These are phyloP conservation scores for Globisporangium alternatum DNA, from an alignment of 352 stramenopile species.

Conservation along the genomic window DNA sequence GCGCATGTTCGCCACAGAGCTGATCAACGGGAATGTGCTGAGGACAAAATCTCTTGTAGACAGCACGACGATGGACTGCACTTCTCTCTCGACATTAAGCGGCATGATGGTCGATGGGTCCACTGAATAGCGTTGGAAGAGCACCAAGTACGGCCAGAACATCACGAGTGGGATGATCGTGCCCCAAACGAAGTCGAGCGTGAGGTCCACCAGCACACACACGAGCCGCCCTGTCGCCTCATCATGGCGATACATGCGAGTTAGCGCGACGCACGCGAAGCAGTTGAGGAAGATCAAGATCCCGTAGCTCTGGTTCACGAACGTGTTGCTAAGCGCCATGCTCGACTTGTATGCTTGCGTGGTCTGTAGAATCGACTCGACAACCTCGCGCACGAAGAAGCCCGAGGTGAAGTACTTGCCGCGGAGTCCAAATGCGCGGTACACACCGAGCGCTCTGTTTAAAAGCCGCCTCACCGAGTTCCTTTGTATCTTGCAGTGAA, in stretches of 20 bases:
- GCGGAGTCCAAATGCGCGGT: background rate
- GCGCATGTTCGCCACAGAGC: background rate
- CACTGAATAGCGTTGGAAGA: background rate
- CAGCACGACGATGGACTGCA: conserved; percentile 3
- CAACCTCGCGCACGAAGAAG: background rate
- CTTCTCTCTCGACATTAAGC: background rate
- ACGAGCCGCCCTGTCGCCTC: background rate
- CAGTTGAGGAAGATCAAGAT: conserved; percentile 15
- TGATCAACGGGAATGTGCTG: conserved; percentile 1
- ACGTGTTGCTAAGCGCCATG: conserved; percentile 3
- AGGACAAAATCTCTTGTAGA: background rate
- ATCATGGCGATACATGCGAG: background rate
- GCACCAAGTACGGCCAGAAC: conserved; percentile 4
- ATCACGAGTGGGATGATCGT: background rate
- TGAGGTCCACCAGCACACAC: background rate
- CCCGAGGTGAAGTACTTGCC: background rate
- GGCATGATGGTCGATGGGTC: background rate
- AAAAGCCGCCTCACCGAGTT: background rate
- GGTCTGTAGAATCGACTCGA: conserved; percentile 3
- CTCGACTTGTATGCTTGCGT: conserved; percentile 1
- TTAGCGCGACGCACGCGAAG: background rate
- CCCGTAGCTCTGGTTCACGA: conserved; percentile 12
- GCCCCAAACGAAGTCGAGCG: background rate
- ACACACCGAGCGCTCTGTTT: background rate
- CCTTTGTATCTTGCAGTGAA: background rate